phyloP scores from a whole-genome alignment of 2,329 filamentous ascomycete species.

The Paecilomyces variotii region DNA sequence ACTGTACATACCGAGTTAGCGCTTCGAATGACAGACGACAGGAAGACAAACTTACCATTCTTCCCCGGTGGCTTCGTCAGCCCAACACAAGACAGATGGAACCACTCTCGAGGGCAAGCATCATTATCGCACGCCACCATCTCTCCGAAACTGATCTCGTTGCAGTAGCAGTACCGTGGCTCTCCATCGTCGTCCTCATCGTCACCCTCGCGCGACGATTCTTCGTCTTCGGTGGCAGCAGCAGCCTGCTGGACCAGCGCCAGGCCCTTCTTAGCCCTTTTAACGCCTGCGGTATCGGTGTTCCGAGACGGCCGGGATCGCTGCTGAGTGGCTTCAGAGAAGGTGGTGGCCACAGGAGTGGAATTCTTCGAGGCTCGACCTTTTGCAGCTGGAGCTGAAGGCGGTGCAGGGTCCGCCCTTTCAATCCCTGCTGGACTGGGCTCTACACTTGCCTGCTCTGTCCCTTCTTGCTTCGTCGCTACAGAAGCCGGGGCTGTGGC shows the following conservation, averaged over 20 bases:
- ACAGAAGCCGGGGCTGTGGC: constrained; percentile 9
- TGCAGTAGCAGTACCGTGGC: constrained; percentile 71
- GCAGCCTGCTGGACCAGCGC: constrained; percentile 15
- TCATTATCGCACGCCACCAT: constrained; percentile 76
- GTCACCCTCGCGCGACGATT: constrained; percentile 42
- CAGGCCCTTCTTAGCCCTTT: constrained; percentile 29
- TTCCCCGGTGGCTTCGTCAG: constrained; percentile 69
- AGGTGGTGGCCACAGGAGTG: constrained; percentile 30
- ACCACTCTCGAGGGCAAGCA: constrained; percentile 70
- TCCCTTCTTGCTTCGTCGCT: constrained; percentile 28
- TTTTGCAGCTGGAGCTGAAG: constrained; percentile 13
- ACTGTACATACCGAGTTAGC: constrained; percentile 40
- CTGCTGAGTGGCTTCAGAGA: constrained; percentile 24
- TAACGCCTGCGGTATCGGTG: constrained; percentile 23
- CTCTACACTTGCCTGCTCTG: constrained; percentile 22
- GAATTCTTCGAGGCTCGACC: constrained; percentile 34
- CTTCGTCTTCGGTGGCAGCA: constrained; percentile 34
- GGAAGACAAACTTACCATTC: constrained; percentile 50
- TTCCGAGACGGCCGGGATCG: constrained; percentile 28
- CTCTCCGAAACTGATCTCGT: constrained; percentile 71
- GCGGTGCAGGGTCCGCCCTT: constrained; percentile 7
- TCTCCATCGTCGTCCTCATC: constrained; percentile 62
- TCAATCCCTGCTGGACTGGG: constrained; percentile 25
- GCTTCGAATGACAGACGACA: background rate
- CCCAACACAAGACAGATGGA: constrained; percentile 74